Evolutionary conservation across 805 yeast species (phyloP).

Genomic region (Candida argentea): DNA sequence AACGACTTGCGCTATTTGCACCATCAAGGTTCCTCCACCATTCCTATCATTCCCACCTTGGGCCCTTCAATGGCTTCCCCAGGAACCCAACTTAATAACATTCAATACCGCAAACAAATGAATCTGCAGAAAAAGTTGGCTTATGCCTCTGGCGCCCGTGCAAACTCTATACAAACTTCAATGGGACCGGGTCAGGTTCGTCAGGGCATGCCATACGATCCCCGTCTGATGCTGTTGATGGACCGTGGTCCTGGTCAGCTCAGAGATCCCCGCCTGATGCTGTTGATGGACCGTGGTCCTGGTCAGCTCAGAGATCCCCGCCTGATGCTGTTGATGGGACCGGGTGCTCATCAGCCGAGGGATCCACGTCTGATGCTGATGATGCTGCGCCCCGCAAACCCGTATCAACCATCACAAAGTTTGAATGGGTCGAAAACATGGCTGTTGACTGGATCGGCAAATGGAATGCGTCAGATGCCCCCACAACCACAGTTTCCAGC

Average conservation of each 20-base stretch:
- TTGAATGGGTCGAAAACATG: too few relatives aligned
- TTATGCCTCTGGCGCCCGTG: slow-evolving; percentile 35
- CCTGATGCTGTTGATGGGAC: neutral
- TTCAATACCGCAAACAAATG: slow-evolving; percentile 61
- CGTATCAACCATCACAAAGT: too few relatives aligned
- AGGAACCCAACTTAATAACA: slow-evolving; percentile 27
- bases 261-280: neutral
- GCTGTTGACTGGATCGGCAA: too few relatives aligned
- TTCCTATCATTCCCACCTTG: slow-evolving; percentile 71
- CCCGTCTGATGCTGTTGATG: neutral
- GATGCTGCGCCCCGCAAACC: too few relatives aligned
- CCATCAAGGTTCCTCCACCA: slow-evolving; percentile 38
- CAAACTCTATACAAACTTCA: slow-evolving; percentile 30
- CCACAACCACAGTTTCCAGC: too few relatives aligned
- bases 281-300: neutral
- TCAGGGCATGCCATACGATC: neutral
- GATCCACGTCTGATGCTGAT: neutral
- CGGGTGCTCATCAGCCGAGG: neutral
- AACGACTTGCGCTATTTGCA: slow-evolving; percentile 60
- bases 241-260: neutral
- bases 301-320: neutral
- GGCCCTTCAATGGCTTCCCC: slow-evolving; percentile 7
- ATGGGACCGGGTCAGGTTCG: slow-evolving; percentile 14
- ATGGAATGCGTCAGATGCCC: too few relatives aligned
- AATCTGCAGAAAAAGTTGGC: slow-evolving; percentile 57